phyloP scores from a whole-genome alignment of 2,329 filamentous ascomycete genomes.

The Calonectria multiphialidica region DNA sequence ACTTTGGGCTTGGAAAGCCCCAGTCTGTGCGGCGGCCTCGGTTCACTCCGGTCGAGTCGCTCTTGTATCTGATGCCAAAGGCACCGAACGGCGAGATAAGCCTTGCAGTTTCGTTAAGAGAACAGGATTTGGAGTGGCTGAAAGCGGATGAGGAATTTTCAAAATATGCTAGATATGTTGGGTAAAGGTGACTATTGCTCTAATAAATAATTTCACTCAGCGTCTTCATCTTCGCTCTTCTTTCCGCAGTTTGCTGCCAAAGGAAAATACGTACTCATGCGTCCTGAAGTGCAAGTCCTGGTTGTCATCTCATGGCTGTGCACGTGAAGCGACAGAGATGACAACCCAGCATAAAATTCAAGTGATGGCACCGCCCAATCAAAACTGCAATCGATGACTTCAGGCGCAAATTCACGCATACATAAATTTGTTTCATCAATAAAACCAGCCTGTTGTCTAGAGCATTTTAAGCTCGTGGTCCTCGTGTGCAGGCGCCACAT shows the following conservation, averaged over 20 bases:
- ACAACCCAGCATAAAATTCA: neutral
- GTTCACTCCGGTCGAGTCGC: conserved; percentile 58
- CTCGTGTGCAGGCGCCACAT: neutral
- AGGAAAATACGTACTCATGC: neutral
- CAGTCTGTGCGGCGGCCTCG: conserved; percentile 60
- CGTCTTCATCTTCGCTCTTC: too few relatives aligned
- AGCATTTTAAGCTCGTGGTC: neutral
- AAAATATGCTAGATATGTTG: conserved; percentile 30
- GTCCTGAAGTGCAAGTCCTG: neutral
- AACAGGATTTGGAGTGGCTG: conserved; percentile 61
- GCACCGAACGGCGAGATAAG: conserved; percentile 56
- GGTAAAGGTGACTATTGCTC: conserved; percentile 8
- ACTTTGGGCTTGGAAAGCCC: conserved; percentile 57
- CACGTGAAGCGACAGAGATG: neutral
- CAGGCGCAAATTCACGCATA: neutral
- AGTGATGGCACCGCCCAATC: neutral
- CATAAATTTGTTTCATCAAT: neutral
- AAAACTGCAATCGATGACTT: neutral
- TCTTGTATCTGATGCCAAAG: conserved; percentile 64
- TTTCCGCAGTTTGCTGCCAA: neutral
- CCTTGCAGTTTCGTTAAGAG: conserved; percentile 57
- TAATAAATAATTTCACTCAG: neutral
- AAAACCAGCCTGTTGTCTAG: neutral
- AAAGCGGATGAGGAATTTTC: conserved; percentile 56
- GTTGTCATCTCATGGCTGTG: too few relatives aligned